phyloP scores from a whole-genome alignment of 495 filamentous ascomycete species.

The Darksidea phi region DNA sequence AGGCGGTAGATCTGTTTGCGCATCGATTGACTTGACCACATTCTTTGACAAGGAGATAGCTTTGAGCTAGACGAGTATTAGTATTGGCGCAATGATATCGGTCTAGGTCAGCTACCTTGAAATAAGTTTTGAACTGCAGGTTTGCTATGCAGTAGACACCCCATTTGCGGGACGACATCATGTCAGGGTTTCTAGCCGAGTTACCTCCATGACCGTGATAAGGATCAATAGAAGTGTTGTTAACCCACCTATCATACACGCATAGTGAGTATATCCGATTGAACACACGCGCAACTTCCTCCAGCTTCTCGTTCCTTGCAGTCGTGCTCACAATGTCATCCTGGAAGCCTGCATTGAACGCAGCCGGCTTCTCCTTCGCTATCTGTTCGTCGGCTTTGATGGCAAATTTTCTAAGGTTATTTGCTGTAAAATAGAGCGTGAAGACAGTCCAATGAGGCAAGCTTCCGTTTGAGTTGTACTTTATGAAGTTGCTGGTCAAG shows the following conservation, averaged over 20 bases:
- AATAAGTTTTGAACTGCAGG: slow-evolving; percentile 95
- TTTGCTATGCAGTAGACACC: slow-evolving; percentile 90
- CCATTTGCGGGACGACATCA: slow-evolving; percentile 95
- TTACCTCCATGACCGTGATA: slow-evolving; percentile 34
- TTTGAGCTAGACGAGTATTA: slow-evolving; percentile 58
- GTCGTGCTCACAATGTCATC: slow-evolving; percentile 73
- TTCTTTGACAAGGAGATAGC: slow-evolving; percentile 87
- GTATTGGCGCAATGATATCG: not conserved
- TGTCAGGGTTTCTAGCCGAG: slow-evolving; percentile 61
- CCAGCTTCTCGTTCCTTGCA: slow-evolving; percentile 74
- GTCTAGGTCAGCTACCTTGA: slow-evolving; percentile 57
- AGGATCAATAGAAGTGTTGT: not conserved
- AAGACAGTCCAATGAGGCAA: slow-evolving; percentile 84
- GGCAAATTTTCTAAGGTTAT: slow-evolving; percentile 80
- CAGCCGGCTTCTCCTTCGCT: slow-evolving; percentile 48
- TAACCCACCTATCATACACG: slow-evolving; percentile 75
- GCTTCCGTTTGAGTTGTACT: slow-evolving; percentile 62
- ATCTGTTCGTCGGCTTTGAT: slow-evolving; percentile 76
- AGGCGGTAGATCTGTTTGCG: slow-evolving; percentile 72
- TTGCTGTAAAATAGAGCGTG: slow-evolving; percentile 79
- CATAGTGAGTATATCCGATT: slow-evolving; percentile 88
- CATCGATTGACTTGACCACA: slow-evolving; percentile 74
- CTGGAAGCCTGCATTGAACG: slow-evolving; percentile 55
- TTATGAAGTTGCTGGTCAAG: slow-evolving; percentile 64
- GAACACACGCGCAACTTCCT: slow-evolving; percentile 83